Percentiles rank a stretch among this genome's conserved stretches.
Conservation (phyloP, 2,329 filamentous ascomycete species). For the Zalaria sp. region DNA sequence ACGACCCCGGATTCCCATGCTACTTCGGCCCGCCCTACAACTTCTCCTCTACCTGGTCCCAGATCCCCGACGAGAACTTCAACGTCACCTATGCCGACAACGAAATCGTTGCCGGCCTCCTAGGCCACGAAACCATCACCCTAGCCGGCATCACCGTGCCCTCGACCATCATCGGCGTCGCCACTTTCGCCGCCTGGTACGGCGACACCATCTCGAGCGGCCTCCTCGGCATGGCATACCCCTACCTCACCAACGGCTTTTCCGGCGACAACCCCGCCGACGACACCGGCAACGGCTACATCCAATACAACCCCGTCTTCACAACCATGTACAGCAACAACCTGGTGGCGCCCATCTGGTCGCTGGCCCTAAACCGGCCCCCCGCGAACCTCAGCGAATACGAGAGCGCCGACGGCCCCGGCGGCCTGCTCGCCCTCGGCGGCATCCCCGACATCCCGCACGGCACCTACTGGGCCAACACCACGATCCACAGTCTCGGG, state of each 20-base stretch:
- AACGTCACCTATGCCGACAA: slow-evolving; percentile 30
- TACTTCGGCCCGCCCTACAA: slow-evolving; percentile 18
- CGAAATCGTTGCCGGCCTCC: slow-evolving; percentile 23
- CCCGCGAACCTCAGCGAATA: not conserved
- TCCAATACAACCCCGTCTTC: slow-evolving; percentile 36
- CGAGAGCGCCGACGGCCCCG: slow-evolving; percentile 5
- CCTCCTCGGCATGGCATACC: slow-evolving; percentile 37
- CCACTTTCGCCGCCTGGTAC: slow-evolving; percentile 18
- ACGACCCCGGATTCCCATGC: slow-evolving; percentile 11
- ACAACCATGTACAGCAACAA: slow-evolving; percentile 32
- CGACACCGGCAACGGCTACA: slow-evolving; percentile 9
- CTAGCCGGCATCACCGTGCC: slow-evolving; percentile 32
- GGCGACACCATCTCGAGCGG: slow-evolving; percentile 27
- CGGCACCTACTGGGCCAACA: slow-evolving; percentile 15
- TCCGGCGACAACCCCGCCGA: slow-evolving; percentile 12
- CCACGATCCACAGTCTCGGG: slow-evolving; percentile 8
- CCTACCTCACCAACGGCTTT: slow-evolving; percentile 30
- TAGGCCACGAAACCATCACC: slow-evolving; percentile 26
- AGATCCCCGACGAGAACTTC: slow-evolving; percentile 26
- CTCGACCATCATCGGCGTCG: slow-evolving; percentile 32
- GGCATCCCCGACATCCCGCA: slow-evolving; percentile 32
- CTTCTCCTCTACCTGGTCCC: slow-evolving; percentile 19
- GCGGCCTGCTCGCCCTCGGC: slow-evolving; percentile 35
- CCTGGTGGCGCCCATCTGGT: slow-evolving; percentile 32
- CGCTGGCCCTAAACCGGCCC: slow-evolving; percentile 29